These are phyloP conservation scores for Mycosarcoma mackinlayi DNA, from an alignment of 1,284 basidiomycete species.

Conservation along the genomic window DNA sequence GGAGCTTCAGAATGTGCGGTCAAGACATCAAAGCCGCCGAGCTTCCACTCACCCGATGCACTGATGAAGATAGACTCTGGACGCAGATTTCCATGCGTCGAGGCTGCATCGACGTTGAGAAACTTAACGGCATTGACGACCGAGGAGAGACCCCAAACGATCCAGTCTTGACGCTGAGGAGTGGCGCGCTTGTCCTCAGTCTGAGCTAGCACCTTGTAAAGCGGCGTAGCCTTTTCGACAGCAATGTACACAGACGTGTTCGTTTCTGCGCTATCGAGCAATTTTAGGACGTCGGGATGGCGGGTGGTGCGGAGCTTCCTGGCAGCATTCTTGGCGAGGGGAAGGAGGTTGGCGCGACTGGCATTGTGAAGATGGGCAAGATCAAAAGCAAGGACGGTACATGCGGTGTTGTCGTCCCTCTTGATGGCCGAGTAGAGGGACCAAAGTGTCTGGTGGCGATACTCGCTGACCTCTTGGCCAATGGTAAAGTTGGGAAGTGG, in stretches of 20 bases:
- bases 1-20: slow-evolving; percentile 72
- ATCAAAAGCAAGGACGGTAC: slow-evolving; percentile 62
- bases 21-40: slow-evolving; percentile 92
- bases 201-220: slow-evolving; percentile 74
- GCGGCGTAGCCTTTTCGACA: slow-evolving; percentile 88
- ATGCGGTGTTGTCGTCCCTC: slow-evolving; percentile 78
- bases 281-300: slow-evolving; percentile 94
- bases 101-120: slow-evolving; percentile 76
- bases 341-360: slow-evolving; percentile 61
- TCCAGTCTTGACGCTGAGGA: slow-evolving; percentile 77
- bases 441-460: slow-evolving; percentile 80
- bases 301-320: slow-evolving; percentile 89
- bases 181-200: slow-evolving; percentile 71
- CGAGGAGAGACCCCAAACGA: slow-evolving; percentile 91
- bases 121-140: slow-evolving; percentile 90
- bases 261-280: slow-evolving; percentile 85
- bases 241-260: slow-evolving; percentile 89
- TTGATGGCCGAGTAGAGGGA: slow-evolving; percentile 87
- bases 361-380: slow-evolving; percentile 49
- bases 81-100: slow-evolving; percentile 86
- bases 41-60: slow-evolving; percentile 89
- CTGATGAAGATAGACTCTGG: slow-evolving; percentile 83
- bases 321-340: slow-evolving; percentile 88
- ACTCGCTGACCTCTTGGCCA: slow-evolving; percentile 78
- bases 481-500: slow-evolving; percentile 88